Evolutionary conservation across 768 basidiomycete genomes (phyloP).

Genomic region (Multifurca ochricompacta): DNA sequence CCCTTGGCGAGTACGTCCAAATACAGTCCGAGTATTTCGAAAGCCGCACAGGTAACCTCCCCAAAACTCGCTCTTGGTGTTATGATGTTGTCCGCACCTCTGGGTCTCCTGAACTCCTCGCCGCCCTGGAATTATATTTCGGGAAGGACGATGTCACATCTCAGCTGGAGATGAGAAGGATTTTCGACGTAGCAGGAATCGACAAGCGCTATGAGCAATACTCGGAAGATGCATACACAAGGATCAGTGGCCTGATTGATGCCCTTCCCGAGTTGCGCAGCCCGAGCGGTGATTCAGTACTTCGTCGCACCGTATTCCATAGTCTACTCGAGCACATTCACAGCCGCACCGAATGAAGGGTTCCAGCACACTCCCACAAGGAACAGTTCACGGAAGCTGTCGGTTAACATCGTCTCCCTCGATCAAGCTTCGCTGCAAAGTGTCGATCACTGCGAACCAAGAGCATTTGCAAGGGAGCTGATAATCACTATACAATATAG

Average conservation of each 20-base stretch:
- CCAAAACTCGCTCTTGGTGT: constrained; percentile 98
- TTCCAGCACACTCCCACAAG: not conserved
- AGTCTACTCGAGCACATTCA: constrained; percentile 84
- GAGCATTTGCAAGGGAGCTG: not conserved
- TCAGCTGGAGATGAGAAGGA: constrained; percentile 53
- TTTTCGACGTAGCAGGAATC: constrained; percentile 68
- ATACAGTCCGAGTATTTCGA: constrained; percentile 89
- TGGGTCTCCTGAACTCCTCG: constrained; percentile 47
- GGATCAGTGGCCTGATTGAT: constrained; percentile 62
- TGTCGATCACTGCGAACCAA: no score
- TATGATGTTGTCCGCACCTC: constrained; percentile 73
- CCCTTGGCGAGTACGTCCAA: constrained; percentile 97
- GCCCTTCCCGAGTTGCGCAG: constrained; percentile 52
- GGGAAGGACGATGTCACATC: constrained; percentile 47
- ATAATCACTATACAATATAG: no score
- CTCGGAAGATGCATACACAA: constrained; percentile 64
- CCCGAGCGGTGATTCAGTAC: constrained; percentile 30
- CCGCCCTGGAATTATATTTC: constrained; percentile 55
- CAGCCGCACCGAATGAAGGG: constrained; percentile 38
- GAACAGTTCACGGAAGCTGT: not conserved
- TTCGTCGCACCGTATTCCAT: constrained; percentile 65
- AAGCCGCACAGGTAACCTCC: constrained; percentile 81
- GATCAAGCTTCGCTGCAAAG: not conserved
- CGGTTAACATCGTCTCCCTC: not conserved
- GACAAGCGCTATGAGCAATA: constrained; percentile 64